A percentile compares a stretch with the other conserved stretches of the same genome.
Evolutionary conservation across 306 rosid species (phyloP).

Genomic region (Vigna hirtella): DNA sequence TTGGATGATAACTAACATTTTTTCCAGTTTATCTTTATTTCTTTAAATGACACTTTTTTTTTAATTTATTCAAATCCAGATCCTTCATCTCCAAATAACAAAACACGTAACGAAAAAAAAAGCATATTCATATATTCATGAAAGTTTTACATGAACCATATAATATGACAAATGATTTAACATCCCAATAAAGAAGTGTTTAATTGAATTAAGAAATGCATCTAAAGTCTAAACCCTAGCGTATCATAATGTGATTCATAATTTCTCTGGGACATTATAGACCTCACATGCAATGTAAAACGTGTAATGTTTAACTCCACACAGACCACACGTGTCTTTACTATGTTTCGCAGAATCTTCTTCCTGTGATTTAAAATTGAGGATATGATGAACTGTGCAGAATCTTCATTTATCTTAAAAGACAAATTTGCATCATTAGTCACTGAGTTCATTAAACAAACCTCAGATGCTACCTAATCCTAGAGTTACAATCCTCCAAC

Average conservation of each 20-base stretch:
- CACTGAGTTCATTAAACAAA: conserved; percentile 1
- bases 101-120: too few relatives aligned
- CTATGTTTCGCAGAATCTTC: not conserved
- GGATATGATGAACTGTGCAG: not conserved
- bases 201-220: not conserved
- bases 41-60: too few relatives aligned
- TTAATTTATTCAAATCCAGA: too few relatives aligned
- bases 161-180: too few relatives aligned
- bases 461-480: conserved; percentile 18
- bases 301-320: not conserved
- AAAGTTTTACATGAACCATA: too few relatives aligned
- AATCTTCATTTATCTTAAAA: conserved; percentile 9
- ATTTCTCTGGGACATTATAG: not conserved
- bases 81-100: too few relatives aligned
- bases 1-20: too few relatives aligned
- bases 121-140: too few relatives aligned
- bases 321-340: not conserved
- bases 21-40: too few relatives aligned
- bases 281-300: not conserved
- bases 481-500: conserved; percentile 1
- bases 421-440: conserved; percentile 5
- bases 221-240: not conserved
- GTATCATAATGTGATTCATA: not conserved
- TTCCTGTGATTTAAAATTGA: not conserved
- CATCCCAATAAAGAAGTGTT: too few relatives aligned